Conservation (phyloP, 2,329 filamentous ascomycete genomes). For the Colletotrichum noveboracense region DNA sequence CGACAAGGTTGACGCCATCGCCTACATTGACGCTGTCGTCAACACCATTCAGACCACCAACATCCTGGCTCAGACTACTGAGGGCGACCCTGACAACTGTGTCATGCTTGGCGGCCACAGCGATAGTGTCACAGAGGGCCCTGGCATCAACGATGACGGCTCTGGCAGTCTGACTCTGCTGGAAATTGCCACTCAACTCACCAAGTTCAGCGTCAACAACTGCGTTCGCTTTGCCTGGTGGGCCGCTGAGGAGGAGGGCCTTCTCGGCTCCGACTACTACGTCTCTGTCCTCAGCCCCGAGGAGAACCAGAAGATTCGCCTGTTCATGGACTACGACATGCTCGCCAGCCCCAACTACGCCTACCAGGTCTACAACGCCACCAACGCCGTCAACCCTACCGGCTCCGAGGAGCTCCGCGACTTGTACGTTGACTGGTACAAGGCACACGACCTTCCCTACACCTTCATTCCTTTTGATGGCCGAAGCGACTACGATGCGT, state of each 20-base stretch:
- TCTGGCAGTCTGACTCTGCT: constrained; percentile 68
- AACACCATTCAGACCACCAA: constrained; percentile 61
- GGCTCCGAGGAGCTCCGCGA: constrained; percentile 74
- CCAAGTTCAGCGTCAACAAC: constrained; percentile 65
- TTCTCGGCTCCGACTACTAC: constrained; percentile 68
- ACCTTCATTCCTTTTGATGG: constrained; percentile 79
- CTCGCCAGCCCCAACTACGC: constrained; percentile 70
- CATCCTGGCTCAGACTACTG: constrained; percentile 66
- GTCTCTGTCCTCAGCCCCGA: constrained; percentile 56
- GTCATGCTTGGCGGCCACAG: constrained; percentile 71
- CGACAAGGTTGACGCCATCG: constrained; percentile 55
- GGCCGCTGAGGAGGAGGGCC: constrained; percentile 70
- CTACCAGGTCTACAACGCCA: constrained; percentile 74
- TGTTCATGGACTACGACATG: constrained; percentile 77
- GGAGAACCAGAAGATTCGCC: constrained; percentile 67
- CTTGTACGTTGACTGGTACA: constrained; percentile 73
- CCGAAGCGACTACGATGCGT: constrained; percentile 80
- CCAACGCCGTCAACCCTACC: constrained; percentile 70
- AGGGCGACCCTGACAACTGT: constrained; percentile 66
- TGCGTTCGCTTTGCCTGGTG: constrained; percentile 73
- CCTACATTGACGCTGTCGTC: constrained; percentile 65
- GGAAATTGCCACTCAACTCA: constrained; percentile 65
- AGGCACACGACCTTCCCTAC: constrained; percentile 65
- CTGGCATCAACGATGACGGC: constrained; percentile 81
- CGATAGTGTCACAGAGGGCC: constrained; percentile 66